These are phyloP conservation scores for Acacia crassicarpa DNA, from an alignment of 306 rosid species.

Conservation along the genomic window DNA sequence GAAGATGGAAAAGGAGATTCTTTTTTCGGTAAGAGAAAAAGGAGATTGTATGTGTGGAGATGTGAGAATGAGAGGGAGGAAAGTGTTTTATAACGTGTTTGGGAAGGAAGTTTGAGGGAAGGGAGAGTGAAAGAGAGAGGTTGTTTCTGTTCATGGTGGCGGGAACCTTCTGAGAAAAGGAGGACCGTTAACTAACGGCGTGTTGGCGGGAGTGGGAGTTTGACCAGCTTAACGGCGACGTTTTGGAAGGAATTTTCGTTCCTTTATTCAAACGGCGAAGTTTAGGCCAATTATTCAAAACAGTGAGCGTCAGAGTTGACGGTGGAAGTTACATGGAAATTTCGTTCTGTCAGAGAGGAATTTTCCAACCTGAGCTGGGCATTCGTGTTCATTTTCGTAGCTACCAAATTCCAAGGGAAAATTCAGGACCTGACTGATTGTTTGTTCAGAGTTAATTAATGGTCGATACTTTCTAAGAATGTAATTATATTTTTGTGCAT, in stretches of 20 bases:
- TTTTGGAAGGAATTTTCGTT: neutral
- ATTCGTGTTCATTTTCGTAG: neutral
- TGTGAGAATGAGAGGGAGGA: neutral
- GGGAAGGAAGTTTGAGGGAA: constrained; percentile 38
- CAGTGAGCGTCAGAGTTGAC: constrained; percentile 5
- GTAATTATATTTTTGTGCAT: neutral
- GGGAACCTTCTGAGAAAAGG: neutral
- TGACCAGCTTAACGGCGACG: neutral
- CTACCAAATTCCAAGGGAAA: neutral
- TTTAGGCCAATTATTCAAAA: too few species aligned
- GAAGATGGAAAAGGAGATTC: neutral
- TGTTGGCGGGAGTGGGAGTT: neutral
- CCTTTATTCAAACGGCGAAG: too few species aligned
- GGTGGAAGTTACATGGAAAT: constrained; percentile 7
- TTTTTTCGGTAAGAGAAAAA: neutral
- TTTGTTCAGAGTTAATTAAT: too few species aligned
- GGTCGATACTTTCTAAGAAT: neutral
- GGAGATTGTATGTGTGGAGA: neutral
- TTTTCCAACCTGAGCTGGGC: neutral
- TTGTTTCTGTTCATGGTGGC: constrained; percentile 20
- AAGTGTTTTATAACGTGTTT: neutral
- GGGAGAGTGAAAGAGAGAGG: constrained; percentile 37
- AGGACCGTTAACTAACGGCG: neutral
- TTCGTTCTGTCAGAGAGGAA: neutral
- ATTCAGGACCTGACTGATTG: neutral